A percentile compares a stretch with the other conserved stretches of the same genome.
These are phyloP conservation scores for Cucurbita maxima DNA, from an alignment of 306 rosid genomes.

Conservation along the genomic window DNA sequence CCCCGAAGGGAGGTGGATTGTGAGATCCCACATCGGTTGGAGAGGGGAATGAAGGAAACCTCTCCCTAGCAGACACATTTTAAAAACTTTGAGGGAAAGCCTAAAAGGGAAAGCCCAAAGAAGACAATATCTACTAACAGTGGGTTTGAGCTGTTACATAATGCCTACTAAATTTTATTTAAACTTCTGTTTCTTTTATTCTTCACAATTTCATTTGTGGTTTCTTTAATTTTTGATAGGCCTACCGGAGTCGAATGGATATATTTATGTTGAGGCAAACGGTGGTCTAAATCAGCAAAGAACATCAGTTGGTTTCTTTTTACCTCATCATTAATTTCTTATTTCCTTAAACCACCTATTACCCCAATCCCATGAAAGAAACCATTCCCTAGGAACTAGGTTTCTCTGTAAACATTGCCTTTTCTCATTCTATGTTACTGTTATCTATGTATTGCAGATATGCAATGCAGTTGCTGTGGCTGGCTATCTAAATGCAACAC, in stretches of 20 bases:
- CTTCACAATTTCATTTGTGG: slow-evolving; percentile 4
- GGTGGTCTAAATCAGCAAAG: slow-evolving; percentile 97
- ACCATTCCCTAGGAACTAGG: background rate
- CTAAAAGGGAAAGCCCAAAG: too few species aligned
- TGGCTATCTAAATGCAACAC: slow-evolving; percentile 95
- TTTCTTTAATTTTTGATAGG: slow-evolving; percentile 25
- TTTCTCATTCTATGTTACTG: slow-evolving; percentile 12
- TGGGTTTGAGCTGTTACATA: background rate
- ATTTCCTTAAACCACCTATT: background rate
- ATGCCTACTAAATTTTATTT: background rate
- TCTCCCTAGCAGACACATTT: too few species aligned
- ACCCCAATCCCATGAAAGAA: background rate
- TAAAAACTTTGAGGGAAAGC: too few species aligned
- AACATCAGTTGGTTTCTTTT: slow-evolving; percentile 59
- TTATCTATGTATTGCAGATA: slow-evolving; percentile 33
- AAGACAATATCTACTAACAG: too few species aligned
- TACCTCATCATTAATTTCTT: background rate
- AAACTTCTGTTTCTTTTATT: background rate
- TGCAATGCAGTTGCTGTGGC: slow-evolving; percentile 99
- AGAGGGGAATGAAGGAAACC: too few species aligned
- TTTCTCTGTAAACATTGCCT: slow-evolving; percentile 7
- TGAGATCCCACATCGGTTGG: too few species aligned
- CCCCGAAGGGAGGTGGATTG: too few species aligned
- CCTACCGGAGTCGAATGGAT: slow-evolving; percentile 83
- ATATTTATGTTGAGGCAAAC: slow-evolving; percentile 85